A percentile compares a stretch with the other conserved stretches of the same genome.
These are phyloP conservation scores for Casaregolazyma lundiana DNA, from an alignment of 1,139 yeast species.

Conservation along the genomic window DNA sequence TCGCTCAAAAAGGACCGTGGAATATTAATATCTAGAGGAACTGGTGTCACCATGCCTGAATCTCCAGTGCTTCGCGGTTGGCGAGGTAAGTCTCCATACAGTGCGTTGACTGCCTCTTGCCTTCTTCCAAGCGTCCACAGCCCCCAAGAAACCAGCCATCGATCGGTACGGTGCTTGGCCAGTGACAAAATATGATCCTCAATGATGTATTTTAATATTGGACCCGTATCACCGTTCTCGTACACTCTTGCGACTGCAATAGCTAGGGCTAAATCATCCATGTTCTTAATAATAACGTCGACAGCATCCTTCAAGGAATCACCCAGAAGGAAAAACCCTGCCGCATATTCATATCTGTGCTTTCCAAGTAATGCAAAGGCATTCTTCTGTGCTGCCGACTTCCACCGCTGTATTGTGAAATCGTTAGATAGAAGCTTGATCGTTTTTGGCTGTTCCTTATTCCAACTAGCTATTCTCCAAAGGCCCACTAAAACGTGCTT, in stretches of 20 bases:
- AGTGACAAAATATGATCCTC: slow-evolving; percentile 51
- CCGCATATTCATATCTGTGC: slow-evolving; percentile 83
- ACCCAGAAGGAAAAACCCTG: slow-evolving; percentile 82
- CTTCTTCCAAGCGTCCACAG: slow-evolving; percentile 53
- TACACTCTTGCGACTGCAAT: slow-evolving; percentile 75
- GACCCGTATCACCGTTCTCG: slow-evolving; percentile 47
- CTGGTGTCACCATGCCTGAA: slow-evolving; percentile 5
- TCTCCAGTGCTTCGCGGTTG: background rate
- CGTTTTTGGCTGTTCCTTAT: slow-evolving; percentile 80
- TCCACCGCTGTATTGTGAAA: slow-evolving; percentile 71
- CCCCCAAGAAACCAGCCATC: slow-evolving; percentile 83
- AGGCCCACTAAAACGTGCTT: slow-evolving; percentile 72
- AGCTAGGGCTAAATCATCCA: slow-evolving; percentile 67
- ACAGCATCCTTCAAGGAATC: slow-evolving; percentile 73
- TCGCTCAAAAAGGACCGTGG: slow-evolving; percentile 53
- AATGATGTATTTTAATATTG: slow-evolving; percentile 48
- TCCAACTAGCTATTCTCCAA: slow-evolving; percentile 75
- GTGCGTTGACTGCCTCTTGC: slow-evolving; percentile 22
- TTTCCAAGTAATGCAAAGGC: slow-evolving; percentile 88
- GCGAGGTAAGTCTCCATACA: slow-evolving; percentile 19
- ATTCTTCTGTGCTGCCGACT: slow-evolving; percentile 82
- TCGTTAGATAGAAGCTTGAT: slow-evolving; percentile 70
- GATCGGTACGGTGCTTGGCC: slow-evolving; percentile 60
- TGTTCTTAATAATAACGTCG: slow-evolving; percentile 61
- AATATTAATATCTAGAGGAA: background rate